These are phyloP conservation scores for Solanum ossicruentum DNA, from an alignment of 257 asterid species.

Conservation along the genomic window DNA sequence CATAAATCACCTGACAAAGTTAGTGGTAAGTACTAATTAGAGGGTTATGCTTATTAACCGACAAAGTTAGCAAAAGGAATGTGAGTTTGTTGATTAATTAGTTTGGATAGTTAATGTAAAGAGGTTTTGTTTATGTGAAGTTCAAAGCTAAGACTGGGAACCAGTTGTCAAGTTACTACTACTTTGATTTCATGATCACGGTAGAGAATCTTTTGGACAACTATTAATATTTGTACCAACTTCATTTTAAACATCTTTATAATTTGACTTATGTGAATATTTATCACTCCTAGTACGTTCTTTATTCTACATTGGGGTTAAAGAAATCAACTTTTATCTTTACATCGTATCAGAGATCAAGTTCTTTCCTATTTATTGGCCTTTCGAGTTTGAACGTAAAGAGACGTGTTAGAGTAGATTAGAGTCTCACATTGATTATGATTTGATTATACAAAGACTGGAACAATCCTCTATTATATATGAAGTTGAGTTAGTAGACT, in stretches of 20 bases:
- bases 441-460: neutral
- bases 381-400: neutral
- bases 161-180: conserved; percentile 18
- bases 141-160: neutral
- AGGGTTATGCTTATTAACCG: neutral
- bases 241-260: neutral
- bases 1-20: neutral
- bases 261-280: neutral
- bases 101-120: neutral
- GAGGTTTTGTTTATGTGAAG: neutral
- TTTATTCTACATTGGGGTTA: neutral
- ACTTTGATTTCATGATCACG: neutral
- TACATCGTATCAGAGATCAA: neutral
- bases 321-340: neutral
- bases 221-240: neutral
- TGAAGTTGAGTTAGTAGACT: no score
- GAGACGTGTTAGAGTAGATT: neutral
- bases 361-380: neutral
- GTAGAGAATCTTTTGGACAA: conserved; percentile 26
- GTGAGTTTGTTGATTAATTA: neutral
- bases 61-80: neutral
- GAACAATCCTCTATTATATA: neutral
- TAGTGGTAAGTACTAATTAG: neutral
- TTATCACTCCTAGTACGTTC: neutral
- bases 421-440: neutral